These are phyloP conservation scores for Amauroascus verrucosus DNA, from an alignment of 2,329 filamentous ascomycete genomes.

Conservation along the genomic window DNA sequence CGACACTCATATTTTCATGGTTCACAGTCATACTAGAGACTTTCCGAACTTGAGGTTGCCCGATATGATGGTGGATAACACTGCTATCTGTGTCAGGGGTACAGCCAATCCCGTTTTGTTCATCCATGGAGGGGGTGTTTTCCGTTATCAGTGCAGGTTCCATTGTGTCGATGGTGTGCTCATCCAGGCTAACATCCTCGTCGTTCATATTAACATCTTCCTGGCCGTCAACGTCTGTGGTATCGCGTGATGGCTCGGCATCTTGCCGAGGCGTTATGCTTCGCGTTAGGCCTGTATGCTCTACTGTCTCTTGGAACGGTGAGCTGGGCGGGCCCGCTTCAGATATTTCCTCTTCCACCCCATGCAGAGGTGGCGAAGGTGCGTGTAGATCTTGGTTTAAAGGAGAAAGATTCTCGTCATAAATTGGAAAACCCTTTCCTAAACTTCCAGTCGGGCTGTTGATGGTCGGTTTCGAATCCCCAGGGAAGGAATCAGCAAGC, in stretches of 20 bases:
- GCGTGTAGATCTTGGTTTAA: not conserved
- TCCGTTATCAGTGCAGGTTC: not conserved
- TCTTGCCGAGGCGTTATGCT: conserved; percentile 17
- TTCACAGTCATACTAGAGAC: conserved; percentile 29
- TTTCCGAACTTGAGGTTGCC: conserved; percentile 14
- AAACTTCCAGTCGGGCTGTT: not conserved
- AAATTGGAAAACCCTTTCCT: conserved; percentile 2
- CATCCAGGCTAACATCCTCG: too few species aligned
- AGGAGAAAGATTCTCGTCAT: conserved; percentile 6
- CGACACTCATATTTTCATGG: conserved; percentile 37
- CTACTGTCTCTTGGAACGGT: conserved; percentile 28
- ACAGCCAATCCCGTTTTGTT: not conserved
- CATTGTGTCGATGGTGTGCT: not conserved
- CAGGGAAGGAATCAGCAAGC: conserved; percentile 14
- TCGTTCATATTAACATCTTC: conserved; percentile 8
- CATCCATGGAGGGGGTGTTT: not conserved
- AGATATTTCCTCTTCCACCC: conserved; percentile 15
- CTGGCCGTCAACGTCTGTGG: not conserved
- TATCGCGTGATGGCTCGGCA: conserved; percentile 13
- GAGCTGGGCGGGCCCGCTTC: conserved; percentile 25
- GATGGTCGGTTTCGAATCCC: conserved; percentile 20
- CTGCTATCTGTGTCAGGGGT: conserved; percentile 9
- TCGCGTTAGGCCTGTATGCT: conserved; percentile 18
- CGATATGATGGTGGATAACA: conserved; percentile 11
- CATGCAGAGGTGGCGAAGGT: not conserved